Evolutionary conservation across 306 rosid species (phyloP).

Genomic region (Erythrophleum fordii): DNA sequence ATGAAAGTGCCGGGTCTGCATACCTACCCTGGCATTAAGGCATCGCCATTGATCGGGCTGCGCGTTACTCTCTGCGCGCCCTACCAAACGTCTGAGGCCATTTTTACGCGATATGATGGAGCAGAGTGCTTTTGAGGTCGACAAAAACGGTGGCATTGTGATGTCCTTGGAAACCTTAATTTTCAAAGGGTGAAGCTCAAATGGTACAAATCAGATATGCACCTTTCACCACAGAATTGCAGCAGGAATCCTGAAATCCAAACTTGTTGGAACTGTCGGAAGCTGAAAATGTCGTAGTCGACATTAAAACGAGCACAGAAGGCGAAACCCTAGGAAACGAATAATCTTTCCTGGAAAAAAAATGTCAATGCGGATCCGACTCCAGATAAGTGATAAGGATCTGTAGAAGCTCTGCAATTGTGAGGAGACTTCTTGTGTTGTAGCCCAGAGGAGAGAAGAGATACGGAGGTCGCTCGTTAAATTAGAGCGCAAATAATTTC

Average conservation of each 20-base stretch:
- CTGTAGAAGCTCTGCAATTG: too few relatives aligned
- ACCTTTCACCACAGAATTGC: not conserved
- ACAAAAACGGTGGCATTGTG: constrained; percentile 70
- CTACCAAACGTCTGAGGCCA: constrained; percentile 45
- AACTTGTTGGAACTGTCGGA: not conserved
- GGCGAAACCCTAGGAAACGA: constrained; percentile 38
- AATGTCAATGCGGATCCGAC: too few relatives aligned
- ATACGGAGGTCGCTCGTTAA: too few relatives aligned
- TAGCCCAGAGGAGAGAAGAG: too few relatives aligned
- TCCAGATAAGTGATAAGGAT: too few relatives aligned
- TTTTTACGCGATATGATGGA: constrained; percentile 53
- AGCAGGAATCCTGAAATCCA: not conserved
- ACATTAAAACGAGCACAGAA: not conserved
- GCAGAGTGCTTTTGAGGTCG: constrained; percentile 57
- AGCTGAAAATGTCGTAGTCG: constrained; percentile 6
- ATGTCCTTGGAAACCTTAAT: constrained; percentile 20
- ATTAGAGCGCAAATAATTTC: too few relatives aligned
- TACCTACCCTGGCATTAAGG: constrained; percentile 42
- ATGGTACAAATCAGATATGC: constrained; percentile 4
- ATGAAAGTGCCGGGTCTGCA: constrained; percentile 31
- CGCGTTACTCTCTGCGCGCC: constrained; percentile 29
- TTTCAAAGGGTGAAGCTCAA: not conserved
- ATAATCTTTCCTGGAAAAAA: too few relatives aligned
- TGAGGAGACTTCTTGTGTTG: too few relatives aligned
- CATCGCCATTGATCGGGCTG: constrained; percentile 44